Base-by-base conservation (phyloP, 2,329 filamentous ascomycete genomes). In the Paecilomyces sp. region DNA sequence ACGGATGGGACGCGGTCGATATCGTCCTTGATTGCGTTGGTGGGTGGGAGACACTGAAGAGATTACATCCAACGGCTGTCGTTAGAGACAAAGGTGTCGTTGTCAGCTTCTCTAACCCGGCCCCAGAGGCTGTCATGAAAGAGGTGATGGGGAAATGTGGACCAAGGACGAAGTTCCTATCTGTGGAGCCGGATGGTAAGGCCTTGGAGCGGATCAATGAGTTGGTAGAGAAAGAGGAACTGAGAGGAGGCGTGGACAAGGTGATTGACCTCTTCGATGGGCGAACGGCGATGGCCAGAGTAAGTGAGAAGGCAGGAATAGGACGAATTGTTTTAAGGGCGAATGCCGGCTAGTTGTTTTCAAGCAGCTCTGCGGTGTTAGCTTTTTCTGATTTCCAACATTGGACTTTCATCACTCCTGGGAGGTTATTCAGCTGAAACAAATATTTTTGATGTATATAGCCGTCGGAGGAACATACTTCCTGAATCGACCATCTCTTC, bases 1-100 rank as follows among this genome's bases (percentile, higher is more conserved):
- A 66, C 2, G 62, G 63, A 11, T 76, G 72, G 69, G 60, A 61
- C 0, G 72, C 75, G 0, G 74, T 77, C 8, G 75, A 78, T 63
- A 61, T 78, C 7, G 73, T 78, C 9, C 61, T 79, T 25, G 76
- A 79, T 57, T 77, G 74, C 58, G 65, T 69, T 12, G 74, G 73
- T 31, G 66, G 66, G 2, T 65, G 67, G 2, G 61, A 69, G 33
- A 70, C 71, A 47, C 70, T 75, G 60, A 66, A 61, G n/a, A 69
- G 74, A 53, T 68, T 68, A 15, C 71, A 75, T 64, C 68, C 67
- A 3, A 63, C 68, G 0, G 58, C 65, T 24, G 69, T 76, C 4
- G 67, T 77, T 12, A 69, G 68, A 52, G 68, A 75, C 52, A 62
- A 66, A 4, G 74, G 74, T 9, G 58, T 65, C 47, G 67, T 77